Evolutionary conservation across 495 filamentous ascomycete genomes (phyloP), one percentile per base, ranked within the genome.

Genomic region (Daldinia grandis): DNA sequence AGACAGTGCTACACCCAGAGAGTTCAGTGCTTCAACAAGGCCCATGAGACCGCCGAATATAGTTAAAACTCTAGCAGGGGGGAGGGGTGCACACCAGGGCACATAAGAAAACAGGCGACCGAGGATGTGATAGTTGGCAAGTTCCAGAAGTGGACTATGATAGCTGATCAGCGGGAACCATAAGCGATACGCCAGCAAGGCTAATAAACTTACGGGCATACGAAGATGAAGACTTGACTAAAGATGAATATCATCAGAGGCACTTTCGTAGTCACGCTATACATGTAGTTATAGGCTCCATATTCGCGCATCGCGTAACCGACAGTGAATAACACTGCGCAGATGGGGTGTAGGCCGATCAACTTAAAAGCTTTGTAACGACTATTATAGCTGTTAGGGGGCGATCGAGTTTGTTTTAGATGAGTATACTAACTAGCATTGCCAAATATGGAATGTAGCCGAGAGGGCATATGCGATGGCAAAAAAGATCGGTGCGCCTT

Each of bases 41-140:
- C 31, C 37, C 49, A 74, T 74, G 1, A 81, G 66, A 7, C 54
- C 66, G 58, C 77, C 79, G 59, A 81, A 79, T 19, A 62, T 77
- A 17, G 62, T 19, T 8, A 81, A 64, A 1, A 80, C 71, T 1
- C 66, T 66, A 47, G 50, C 62, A 2, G 77, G 69, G 0, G 72
- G 75, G 9, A 80, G 50, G 0, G 78, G 79, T 1, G 79, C 55
- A 55, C 61, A 62, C 64, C 73, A 72, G 6, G 79, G 79, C 19
- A 78, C 63, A 69, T 80, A 79, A 73, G 72, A 71, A 59, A 81
- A 71, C 54, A 79, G 57, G 12, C 78, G 76, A 28, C 76, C 78
- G 33, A 81, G 78, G 64, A 81, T 56, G 62, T 79, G 77, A 71
- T 80, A 80, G 69, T 81, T 80, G 28, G 78, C 71, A 15, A 81